Evolutionary conservation across 2,329 filamentous ascomycete species (phyloP).

Genomic region (Cladosporium colombiae): DNA sequence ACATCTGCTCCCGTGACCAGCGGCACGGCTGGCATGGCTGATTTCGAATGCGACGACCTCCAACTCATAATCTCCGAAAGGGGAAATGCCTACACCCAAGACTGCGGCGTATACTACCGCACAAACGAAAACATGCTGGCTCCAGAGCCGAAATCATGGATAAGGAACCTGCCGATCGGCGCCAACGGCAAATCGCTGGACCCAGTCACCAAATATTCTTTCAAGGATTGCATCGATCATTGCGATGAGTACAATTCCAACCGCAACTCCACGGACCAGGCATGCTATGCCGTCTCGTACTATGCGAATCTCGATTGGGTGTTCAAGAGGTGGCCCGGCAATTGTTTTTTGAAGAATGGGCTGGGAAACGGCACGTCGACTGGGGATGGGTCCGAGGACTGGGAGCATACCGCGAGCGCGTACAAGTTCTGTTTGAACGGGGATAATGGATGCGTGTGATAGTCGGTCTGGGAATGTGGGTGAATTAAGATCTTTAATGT

Average conservation of each 20-base stretch:
- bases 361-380: neutral
- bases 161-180: neutral
- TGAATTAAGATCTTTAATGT: neutral
- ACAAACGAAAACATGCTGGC: conserved; percentile 6
- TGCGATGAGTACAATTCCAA: conserved; percentile 8
- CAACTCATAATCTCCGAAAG: neutral
- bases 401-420: conserved; percentile 4
- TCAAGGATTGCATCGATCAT: conserved; percentile 6
- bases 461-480: neutral
- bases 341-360: conserved; percentile 13
- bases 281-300: conserved; percentile 6
- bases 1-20: neutral
- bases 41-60: neutral
- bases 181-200: neutral
- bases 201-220: conserved; percentile 7
- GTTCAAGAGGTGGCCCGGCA: neutral
- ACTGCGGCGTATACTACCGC: conserved; percentile 13
- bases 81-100: conserved; percentile 3
- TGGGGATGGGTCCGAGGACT: neutral
- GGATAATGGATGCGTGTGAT: neutral
- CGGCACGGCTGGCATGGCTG: neutral
- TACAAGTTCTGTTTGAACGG: neutral
- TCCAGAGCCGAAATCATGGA: neutral
- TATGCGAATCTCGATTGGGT: neutral
- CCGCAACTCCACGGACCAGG: neutral